Conservation (phyloP, 129 eudicot genomes). For the Helianthus annuus region DNA sequence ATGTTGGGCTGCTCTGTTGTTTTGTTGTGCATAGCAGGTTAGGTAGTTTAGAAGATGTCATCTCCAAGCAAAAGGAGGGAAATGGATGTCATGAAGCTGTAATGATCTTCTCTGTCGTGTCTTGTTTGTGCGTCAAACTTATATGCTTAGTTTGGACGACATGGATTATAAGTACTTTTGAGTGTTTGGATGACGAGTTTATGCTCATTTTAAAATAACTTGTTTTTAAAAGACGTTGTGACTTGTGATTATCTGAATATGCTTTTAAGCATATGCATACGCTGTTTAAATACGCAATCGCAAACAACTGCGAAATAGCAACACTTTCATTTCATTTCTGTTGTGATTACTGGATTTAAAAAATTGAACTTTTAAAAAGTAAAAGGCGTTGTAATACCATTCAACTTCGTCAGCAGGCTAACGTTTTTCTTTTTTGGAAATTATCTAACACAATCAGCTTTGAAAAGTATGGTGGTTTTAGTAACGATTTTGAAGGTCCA, state of each 20-base stretch:
- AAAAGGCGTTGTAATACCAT: not conserved
- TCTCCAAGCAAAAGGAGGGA: conserved; percentile 92
- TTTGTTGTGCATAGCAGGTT: conserved; percentile 34
- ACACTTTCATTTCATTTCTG: not conserved
- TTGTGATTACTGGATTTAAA: not conserved
- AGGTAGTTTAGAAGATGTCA: conserved; percentile 51
- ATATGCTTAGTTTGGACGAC: not conserved
- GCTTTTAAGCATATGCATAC: not conserved
- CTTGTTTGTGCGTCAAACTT: not conserved
- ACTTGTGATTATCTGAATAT: not conserved
- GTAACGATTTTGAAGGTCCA: not conserved
- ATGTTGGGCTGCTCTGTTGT: not conserved
- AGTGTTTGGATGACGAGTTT: not conserved
- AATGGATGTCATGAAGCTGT: conserved; percentile 92
- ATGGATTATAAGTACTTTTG: not conserved
- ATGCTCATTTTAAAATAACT: not conserved
- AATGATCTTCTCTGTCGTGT: conserved; percentile 32
- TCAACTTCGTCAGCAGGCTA: not conserved
- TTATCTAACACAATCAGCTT: not conserved
- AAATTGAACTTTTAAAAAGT: not conserved
- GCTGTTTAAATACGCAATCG: not conserved
- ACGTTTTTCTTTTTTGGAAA: not conserved
- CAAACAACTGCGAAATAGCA: not conserved
- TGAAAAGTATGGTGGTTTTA: not conserved
- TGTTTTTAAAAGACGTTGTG: not conserved